These are phyloP conservation scores for Solanum chiquidenum DNA, from an alignment of 257 asterid species.

Conservation along the genomic window DNA sequence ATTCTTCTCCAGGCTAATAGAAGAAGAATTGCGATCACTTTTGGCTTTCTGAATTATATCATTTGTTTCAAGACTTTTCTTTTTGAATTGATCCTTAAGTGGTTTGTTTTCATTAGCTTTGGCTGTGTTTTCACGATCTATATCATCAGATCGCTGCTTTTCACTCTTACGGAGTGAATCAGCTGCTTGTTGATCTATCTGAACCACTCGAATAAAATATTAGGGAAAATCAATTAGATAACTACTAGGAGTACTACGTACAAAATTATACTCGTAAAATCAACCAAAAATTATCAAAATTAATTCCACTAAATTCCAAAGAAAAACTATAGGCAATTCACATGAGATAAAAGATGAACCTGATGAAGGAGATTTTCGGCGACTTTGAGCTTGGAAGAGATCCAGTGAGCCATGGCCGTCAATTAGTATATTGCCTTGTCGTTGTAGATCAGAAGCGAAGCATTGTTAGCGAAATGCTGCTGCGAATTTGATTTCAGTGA, in stretches of 20 bases:
- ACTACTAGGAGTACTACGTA: background rate
- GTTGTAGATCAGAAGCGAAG: constrained; percentile 4
- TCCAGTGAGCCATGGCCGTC: constrained; percentile 81
- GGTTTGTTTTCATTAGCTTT: constrained; percentile 44
- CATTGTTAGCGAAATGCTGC: constrained; percentile 9
- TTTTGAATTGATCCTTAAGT: constrained; percentile 73
- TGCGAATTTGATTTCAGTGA: background rate
- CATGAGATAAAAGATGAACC: constrained; percentile 18
- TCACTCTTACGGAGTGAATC: constrained; percentile 78
- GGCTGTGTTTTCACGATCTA: constrained; percentile 26
- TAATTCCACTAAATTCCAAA: background rate
- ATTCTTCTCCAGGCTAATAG: background rate
- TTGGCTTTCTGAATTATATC: constrained; percentile 3
- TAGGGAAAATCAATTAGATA: background rate
- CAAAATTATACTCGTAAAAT: background rate
- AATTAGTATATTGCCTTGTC: background rate
- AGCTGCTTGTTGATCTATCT: constrained; percentile 99
- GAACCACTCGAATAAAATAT: constrained; percentile 18
- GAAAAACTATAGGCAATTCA: background rate
- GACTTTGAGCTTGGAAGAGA: constrained; percentile 95
- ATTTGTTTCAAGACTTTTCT: constrained; percentile 35
- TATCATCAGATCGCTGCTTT: constrained; percentile 37
- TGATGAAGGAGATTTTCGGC: constrained; percentile 93
- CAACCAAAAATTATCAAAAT: background rate
- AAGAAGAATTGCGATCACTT: constrained; percentile 18